Conservation (phyloP, 139 green algal species). For the Desmodesmus armatus region DNA sequence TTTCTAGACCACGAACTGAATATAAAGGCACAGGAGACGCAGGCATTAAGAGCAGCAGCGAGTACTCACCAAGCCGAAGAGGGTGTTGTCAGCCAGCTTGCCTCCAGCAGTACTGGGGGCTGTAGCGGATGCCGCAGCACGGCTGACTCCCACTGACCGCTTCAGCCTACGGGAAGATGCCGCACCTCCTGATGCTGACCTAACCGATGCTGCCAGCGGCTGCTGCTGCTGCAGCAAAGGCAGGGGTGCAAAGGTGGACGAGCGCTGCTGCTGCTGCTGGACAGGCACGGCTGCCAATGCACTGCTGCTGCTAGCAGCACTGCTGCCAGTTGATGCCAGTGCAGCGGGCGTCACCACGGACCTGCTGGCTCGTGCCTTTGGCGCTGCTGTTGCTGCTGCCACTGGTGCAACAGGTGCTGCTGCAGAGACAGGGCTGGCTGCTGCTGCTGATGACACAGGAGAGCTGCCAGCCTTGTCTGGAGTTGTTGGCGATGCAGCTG, state of each 20-base stretch:
- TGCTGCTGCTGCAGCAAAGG: not conserved
- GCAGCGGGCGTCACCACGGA: too few species aligned
- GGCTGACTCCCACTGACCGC: too few species aligned
- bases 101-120: too few species aligned
- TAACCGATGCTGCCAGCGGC: too few species aligned
- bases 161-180: too few species aligned
- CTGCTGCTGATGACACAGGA: not conserved
- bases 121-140: too few species aligned
- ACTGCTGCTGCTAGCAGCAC: not conserved
- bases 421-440: not conserved
- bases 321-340: too few species aligned
- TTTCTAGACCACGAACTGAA: too few species aligned
- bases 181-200: too few species aligned
- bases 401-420: not conserved
- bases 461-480: not conserved
- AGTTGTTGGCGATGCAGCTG: not conserved
- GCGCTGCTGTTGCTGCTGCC: not conserved
- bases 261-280: not conserved
- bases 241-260: not conserved
- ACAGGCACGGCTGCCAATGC: not conserved
- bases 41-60: too few species aligned
- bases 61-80: constrained; percentile 14
- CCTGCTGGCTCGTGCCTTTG: too few species aligned
- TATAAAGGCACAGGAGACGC: too few species aligned
- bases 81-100: constrained; percentile 41